phyloP scores from a whole-genome alignment of 768 basidiomycete species.

The Pleurotus tuber-regium region DNA sequence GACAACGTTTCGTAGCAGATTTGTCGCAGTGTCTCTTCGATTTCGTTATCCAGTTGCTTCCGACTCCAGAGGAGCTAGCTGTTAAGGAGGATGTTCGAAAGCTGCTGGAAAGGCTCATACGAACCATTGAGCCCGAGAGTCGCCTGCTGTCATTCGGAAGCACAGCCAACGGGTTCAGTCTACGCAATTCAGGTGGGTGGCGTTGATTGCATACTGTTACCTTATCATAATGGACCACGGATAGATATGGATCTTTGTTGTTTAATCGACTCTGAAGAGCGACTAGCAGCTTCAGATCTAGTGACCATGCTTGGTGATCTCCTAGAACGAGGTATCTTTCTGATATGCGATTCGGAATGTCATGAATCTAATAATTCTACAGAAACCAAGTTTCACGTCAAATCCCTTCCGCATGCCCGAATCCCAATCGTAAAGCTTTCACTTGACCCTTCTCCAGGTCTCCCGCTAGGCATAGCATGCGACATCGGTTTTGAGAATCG shows the following conservation, averaged over 20 bases:
- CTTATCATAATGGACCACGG: constrained; percentile 15
- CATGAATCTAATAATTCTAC: too few relatives aligned
- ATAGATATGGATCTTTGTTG: constrained; percentile 99
- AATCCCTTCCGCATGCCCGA: constrained; percentile 92
- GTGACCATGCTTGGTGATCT: constrained; percentile 93
- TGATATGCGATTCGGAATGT: too few relatives aligned
- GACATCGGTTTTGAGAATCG: constrained; percentile 99
- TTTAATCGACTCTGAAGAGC: constrained; percentile 86
- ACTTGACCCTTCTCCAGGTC: constrained; percentile 78
- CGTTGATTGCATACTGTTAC: constrained; percentile 4
- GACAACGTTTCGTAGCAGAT: constrained; percentile 71
- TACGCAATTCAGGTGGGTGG: constrained; percentile 84
- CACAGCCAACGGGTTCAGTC: constrained; percentile 95
- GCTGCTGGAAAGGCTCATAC: constrained; percentile 91
- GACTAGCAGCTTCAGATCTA: constrained; percentile 78
- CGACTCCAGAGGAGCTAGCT: constrained; percentile 84
- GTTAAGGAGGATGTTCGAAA: constrained; percentile 97
- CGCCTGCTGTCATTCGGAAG: constrained; percentile 93
- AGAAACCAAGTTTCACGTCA: constrained; percentile 97
- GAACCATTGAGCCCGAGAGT: constrained; percentile 90
- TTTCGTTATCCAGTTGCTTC: constrained; percentile 90
- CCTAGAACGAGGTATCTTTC: constrained; percentile 84
- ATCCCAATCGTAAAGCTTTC: constrained; percentile 99
- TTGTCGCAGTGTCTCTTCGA: constrained; percentile 91
- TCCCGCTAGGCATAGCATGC: constrained; percentile 89